These are phyloP conservation scores for Inonotus obliquus DNA, from an alignment of 1,284 basidiomycete species.

Conservation along the genomic window DNA sequence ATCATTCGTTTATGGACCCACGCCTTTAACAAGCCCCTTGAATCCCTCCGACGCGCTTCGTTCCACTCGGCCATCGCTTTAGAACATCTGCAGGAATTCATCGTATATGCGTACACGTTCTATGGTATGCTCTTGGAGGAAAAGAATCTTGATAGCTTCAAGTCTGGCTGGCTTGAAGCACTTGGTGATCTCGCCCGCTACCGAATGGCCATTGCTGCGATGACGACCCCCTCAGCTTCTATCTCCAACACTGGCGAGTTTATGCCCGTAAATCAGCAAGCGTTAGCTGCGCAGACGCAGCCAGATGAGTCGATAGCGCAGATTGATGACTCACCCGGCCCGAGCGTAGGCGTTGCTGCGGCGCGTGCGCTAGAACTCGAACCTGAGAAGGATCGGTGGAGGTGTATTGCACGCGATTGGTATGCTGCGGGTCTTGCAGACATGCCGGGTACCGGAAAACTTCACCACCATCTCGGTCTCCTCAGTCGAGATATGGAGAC, in stretches of 20 bases:
- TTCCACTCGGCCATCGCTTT: conserved; percentile 55
- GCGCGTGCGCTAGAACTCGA: conserved; percentile 84
- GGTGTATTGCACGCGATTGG: conserved; percentile 88
- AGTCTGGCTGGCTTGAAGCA: conserved; percentile 89
- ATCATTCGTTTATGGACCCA: conserved; percentile 91
- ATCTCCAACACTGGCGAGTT: conserved; percentile 27
- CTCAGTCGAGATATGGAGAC: conserved; percentile 77
- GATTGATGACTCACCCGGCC: conserved; percentile 62
- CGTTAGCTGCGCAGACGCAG: conserved; percentile 31
- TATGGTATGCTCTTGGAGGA: conserved; percentile 91
- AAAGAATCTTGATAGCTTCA: conserved; percentile 65
- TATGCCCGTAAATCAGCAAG: conserved; percentile 47
- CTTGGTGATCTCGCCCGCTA: conserved; percentile 94
- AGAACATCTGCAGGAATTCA: conserved; percentile 85
- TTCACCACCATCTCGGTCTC: conserved; percentile 94
- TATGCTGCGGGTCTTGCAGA: conserved; percentile 85
- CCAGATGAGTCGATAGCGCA: conserved; percentile 48
- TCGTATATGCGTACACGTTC: conserved; percentile 93
- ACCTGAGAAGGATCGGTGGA: conserved; percentile 91
- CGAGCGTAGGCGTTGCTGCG: conserved; percentile 84
- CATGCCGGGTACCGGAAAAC: conserved; percentile 84
- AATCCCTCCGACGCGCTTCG: conserved; percentile 82
- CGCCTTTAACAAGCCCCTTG: conserved; percentile 86
- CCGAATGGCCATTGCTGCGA: conserved; percentile 85
- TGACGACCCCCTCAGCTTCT: conserved; percentile 35